Conservation (phyloP, 1,284 basidiomycete species). For the Trichosporon inkin region DNA sequence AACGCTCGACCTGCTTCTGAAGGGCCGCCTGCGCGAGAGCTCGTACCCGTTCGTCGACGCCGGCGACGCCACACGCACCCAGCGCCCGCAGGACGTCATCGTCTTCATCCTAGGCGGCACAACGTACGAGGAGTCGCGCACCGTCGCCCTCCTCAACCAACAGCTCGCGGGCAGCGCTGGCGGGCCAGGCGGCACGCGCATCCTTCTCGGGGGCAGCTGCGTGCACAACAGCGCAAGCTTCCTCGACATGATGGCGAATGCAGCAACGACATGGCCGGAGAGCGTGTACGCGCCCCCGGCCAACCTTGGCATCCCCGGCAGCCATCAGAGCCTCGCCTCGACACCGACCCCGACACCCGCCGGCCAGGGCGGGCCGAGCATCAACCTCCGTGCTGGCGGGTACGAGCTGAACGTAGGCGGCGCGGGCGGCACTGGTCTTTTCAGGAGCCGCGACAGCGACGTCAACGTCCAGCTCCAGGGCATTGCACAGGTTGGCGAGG, state of each 20-base stretch:
- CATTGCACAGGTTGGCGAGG: constrained; percentile 61
- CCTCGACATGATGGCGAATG: constrained; percentile 48
- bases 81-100: constrained; percentile 79
- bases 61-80: constrained; percentile 51
- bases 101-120: constrained; percentile 91
- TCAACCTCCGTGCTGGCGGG: constrained; percentile 83
- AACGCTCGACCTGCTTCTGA: constrained; percentile 85
- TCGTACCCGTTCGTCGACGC: constrained; percentile 86
- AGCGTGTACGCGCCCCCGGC: constrained; percentile 43
- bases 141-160: constrained; percentile 78
- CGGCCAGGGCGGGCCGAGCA: constrained; percentile 52
- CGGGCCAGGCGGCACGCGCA: constrained; percentile 57
- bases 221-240: constrained; percentile 73
- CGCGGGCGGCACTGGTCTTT: constrained; percentile 70
- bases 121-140: constrained; percentile 86
- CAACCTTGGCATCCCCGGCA: constrained; percentile 16
- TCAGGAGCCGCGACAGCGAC: constrained; percentile 59
- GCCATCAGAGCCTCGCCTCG: constrained; percentile 60
- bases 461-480: constrained; percentile 69
- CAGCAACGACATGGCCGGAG: constrained; percentile 46
- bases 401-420: constrained; percentile 90
- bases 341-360: constrained; percentile 51
- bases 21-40: constrained; percentile 76
- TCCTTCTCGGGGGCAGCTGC: constrained; percentile 85
- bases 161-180: constrained; percentile 55